These are phyloP conservation scores for Fraxinus platypoda DNA, from an alignment of 305 asterid genomes.

Conservation along the genomic window DNA sequence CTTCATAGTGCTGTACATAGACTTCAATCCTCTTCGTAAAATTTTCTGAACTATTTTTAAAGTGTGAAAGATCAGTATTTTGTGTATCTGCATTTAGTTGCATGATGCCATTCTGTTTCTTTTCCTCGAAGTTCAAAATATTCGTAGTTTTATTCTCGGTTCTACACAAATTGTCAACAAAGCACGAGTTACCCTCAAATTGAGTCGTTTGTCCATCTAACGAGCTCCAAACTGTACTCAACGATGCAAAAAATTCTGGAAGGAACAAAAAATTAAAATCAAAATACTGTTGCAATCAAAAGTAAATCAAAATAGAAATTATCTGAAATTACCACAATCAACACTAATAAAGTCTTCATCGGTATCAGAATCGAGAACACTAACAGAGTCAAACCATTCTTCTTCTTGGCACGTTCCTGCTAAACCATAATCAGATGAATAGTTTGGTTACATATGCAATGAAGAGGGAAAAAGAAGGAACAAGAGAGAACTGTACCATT, in stretches of 20 bases:
- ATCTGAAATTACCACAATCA: slow-evolving; percentile 49
- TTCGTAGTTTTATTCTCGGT: slow-evolving; percentile 15
- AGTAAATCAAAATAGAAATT: not conserved
- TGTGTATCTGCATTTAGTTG: slow-evolving; percentile 6
- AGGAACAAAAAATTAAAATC: slow-evolving; percentile 3
- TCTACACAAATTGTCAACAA: slow-evolving; percentile 1
- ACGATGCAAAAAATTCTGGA: slow-evolving; percentile 45
- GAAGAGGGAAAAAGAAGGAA: not conserved
- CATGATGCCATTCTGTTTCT: not conserved
- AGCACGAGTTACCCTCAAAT: slow-evolving; percentile 21
- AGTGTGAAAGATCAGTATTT: not conserved
- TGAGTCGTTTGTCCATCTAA: slow-evolving; percentile 21
- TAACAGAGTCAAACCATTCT: slow-evolving; percentile 76
- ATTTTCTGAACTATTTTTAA: slow-evolving; percentile 15
- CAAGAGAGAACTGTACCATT: slow-evolving; percentile 29
- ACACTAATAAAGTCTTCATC: slow-evolving; percentile 76
- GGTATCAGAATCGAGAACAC: slow-evolving; percentile 71
- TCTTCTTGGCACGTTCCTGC: slow-evolving; percentile 61
- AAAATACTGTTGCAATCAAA: not conserved
- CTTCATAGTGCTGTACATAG: not conserved
- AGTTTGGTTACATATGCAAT: not conserved
- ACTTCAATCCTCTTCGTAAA: slow-evolving; percentile 17
- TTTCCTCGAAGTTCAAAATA: slow-evolving; percentile 1
- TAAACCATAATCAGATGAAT: not conserved
- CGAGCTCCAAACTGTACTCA: slow-evolving; percentile 23